These are phyloP conservation scores for Pichia sp. DNA, from an alignment of 1,139 yeast species.

Conservation along the genomic window DNA sequence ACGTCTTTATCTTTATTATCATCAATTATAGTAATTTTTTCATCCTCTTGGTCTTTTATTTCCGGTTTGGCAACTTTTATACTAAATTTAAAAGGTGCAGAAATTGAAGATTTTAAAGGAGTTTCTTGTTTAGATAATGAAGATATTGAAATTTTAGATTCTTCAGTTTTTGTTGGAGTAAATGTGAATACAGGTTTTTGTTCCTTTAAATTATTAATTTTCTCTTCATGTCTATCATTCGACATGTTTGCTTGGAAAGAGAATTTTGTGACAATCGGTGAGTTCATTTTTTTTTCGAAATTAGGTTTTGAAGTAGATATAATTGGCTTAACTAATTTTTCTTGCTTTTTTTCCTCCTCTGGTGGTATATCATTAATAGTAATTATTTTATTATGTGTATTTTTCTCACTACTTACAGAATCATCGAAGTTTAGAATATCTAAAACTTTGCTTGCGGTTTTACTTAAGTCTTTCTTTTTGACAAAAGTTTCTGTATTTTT, in stretches of 20 bases:
- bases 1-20: background rate
- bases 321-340: conserved; percentile 6
- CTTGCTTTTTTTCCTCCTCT: background rate
- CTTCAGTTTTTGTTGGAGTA: background rate
- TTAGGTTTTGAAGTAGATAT: no score
- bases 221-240: no score
- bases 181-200: background rate
- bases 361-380: background rate
- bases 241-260: no score
- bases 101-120: background rate
- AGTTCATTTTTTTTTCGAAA: no score
- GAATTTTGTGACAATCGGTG: no score
- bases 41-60: background rate
- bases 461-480: conserved; percentile 38
- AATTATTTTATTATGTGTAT: conserved; percentile 8
- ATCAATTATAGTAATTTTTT: background rate
- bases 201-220: no score
- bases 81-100: background rate
- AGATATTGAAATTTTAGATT: no score
- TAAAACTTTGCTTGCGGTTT: conserved; percentile 60
- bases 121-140: background rate
- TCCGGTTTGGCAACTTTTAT: background rate
- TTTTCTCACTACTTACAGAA: conserved; percentile 17
- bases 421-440: conserved; percentile 49
- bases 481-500: background rate